phyloP scores from a whole-genome alignment of 116 monocot species.

The Iris pallida region DNA sequence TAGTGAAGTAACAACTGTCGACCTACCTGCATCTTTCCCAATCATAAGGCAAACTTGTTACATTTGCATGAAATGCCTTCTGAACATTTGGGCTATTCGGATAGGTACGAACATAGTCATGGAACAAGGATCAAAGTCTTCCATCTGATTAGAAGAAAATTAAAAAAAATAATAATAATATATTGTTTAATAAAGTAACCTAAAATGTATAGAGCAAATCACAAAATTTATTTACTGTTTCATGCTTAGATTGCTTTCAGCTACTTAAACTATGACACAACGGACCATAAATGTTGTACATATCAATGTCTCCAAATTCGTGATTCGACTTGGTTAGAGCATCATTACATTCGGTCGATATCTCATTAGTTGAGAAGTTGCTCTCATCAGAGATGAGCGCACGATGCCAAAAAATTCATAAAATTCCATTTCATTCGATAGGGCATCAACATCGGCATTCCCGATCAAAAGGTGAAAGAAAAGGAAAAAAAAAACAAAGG shows the following conservation, averaged over 20 bases:
- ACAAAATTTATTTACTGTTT: too few species aligned
- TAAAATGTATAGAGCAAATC: too few species aligned
- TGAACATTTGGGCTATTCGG: slow-evolving; percentile 7
- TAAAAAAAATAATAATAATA: not conserved
- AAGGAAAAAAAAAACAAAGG: too few species aligned
- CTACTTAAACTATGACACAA: not conserved
- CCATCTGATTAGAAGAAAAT: not conserved
- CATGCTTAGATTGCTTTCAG: too few species aligned
- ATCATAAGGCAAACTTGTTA: not conserved
- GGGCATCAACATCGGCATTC: slow-evolving; percentile 10
- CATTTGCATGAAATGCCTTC: slow-evolving; percentile 9
- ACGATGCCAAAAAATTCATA: not conserved
- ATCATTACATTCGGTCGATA: not conserved
- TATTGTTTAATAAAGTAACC: too few species aligned
- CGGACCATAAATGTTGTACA: not conserved
- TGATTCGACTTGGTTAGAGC: not conserved
- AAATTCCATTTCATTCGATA: not conserved
- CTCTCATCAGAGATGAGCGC: not conserved
- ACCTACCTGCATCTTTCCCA: slow-evolving; percentile 10
- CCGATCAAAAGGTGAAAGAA: slow-evolving; percentile 12
- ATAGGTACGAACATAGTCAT: slow-evolving; percentile 4
- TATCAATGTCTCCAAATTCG: not conserved
- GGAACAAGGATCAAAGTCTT: slow-evolving; percentile 9
- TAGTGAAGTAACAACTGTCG: not conserved
- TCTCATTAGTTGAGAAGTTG: not conserved